Base-by-base conservation (phyloP, 208 protist genomes). In the Crithidia fasciculata region DNA sequence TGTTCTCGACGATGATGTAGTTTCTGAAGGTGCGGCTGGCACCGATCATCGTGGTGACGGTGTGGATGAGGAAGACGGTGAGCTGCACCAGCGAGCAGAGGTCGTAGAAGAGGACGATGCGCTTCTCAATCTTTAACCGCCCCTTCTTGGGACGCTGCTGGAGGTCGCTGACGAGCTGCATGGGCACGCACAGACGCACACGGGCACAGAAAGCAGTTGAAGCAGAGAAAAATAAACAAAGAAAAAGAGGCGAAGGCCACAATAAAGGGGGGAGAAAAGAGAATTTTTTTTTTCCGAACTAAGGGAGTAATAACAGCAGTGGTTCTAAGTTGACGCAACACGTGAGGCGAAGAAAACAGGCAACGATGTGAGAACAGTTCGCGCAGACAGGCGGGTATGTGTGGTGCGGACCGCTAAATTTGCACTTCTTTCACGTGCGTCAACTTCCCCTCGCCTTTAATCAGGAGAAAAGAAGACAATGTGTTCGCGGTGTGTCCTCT, bases 101-200 rank as follows among this genome's bases (percentile, higher is more conserved):
- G 66, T 89, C 80, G 74, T 87, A 84, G 52, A 91, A 82, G 12
- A 47, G 18, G 28, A 91, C 74, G 45, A 94, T 88, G 16, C 13
- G 59, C 75, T 89, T 90, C 76, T 94, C 89, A 12, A 87, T 72
- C 45, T 73, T 72, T 69, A 94, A 81, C 18, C 89, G 83, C 4
- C 83, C 86, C 77, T 90, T 91, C 39, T 78, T 78, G 47, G 89
- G 84, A 3, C 86, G 84, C 80, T 86, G 86, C 55, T 91, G 86
- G n/a, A 89, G 69, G 44, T 91, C 85, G 62, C 89, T 94, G 13
- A 94, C 89, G 13, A 94, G 66, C 62, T 94, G 89, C 89, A 94
- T 94, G 28, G 28, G 28, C 28, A 28, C 0, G 28, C 28, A 28
- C 28, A 0, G 28, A 28, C 28, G 28, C 28, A 28, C 28, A 28